Evolutionary conservation across 2,329 filamentous ascomycete genomes (phyloP), one percentile per base, ranked within the genome.

Genomic region (Acrodontium crateriforme): DNA sequence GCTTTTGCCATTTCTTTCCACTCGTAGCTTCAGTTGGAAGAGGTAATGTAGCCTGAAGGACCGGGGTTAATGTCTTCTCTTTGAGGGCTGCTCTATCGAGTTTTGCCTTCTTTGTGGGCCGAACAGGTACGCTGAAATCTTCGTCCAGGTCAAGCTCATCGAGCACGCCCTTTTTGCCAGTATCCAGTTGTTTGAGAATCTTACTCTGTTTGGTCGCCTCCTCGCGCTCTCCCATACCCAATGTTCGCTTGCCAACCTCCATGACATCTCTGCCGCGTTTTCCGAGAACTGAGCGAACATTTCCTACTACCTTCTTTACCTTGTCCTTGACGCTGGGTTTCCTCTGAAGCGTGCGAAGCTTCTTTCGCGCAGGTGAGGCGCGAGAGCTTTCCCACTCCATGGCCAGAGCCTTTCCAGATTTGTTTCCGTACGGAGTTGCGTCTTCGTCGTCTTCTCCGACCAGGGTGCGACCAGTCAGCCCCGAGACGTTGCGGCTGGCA

Each of bases 1-100:
- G 80, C 28, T 67, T 63, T 29, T 91, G 62, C 69, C 80, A 95
- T 40, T 74, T 74, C 61, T 92, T 92, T 15, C 44, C 46, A 23
- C 36, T 32, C 3, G 44, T 32, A 7, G 30, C 39, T 7, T 42
- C 41, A 32, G 46, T 49, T 12, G 44, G 38, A 16, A 44, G 29
- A 6, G 42, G 43, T n/a, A 32, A 19, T 4, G 40, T 32, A 11
- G 41, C 38, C 6, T 38, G 29, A 16, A 34, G 24, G 9, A 41
- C 27, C 27, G 39, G 38, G 7, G 44, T 31, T 15, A 46, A 29
- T 18, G 45, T 40, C 21, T 38, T 39, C 25, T 23, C 40, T 34
- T 42, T 44, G 13, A 40, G 31, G 4, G 20, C 8, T 12, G 20
- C 13, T n/a, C n/a, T n/a, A n/a, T n/a, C n/a, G n/a, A n/a, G n/a